Base-by-base conservation (phyloP, 495 filamentous ascomycete genomes). In the Xylaria acuta region DNA sequence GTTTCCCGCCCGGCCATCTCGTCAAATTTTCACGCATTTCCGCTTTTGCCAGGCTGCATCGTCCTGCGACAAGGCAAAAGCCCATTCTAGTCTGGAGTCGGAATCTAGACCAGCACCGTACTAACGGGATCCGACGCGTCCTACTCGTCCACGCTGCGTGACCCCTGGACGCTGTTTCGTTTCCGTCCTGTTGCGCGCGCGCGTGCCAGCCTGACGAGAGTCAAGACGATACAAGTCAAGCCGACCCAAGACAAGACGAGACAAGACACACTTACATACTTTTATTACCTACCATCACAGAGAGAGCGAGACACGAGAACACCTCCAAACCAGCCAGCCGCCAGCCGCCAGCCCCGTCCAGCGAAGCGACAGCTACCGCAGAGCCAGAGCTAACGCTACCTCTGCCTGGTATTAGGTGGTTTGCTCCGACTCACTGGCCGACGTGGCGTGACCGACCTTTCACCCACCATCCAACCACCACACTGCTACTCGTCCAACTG, bases 21-120 rank as follows among this genome's bases (percentile, higher is more conserved):
- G 18, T 49, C 43, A 53, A 70, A 70, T 71, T 71, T 70, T 64
- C 58, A 64, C 60, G 36, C 45, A 71, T 64, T 54, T 64, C 59
- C 69, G 54, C 43, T 70, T 70, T 62, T 27, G 54, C 58, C 45
- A 70, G 56, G 65, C 65, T 67, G 65, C 65, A 67, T 67, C 20
- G 32, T 67, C 43, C 49, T 56, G 49, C 65, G 34, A 66, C 64
- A 51, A 51, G 64, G 30, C 43, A 66, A 66, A 66, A 53, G 14
- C 18, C 30, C 30, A 25, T 40, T 54, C 32, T 25, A 36, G 20
- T 54, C 32, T 54, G 67, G 41, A 62, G 56, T 62, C 41, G 47
- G 68, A 70, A 22, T 62, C 59, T 64, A 64, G 32, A 71, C 60
- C 45, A 56, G 25, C 69, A 71, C 47, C n/a, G 45, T 41, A 41